A percentile compares a stretch with the other conserved stretches of the same genome.
Conservation (phyloP, 345 rosid genomes). For the Eucalyptus erythrocorys region DNA sequence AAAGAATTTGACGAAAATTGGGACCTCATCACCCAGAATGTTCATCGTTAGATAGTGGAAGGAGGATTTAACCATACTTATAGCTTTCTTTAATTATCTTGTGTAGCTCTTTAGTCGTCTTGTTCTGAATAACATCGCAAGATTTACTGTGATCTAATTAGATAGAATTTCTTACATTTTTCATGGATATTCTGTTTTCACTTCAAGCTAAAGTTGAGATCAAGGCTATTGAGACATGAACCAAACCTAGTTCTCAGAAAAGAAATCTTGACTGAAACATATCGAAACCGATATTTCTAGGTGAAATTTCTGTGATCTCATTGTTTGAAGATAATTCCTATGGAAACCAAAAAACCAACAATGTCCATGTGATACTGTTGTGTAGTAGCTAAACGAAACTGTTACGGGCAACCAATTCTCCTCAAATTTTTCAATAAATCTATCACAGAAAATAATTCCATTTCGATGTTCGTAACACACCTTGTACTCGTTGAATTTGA, state of each 20-base stretch:
- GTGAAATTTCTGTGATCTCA: no score
- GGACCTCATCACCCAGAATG: background rate
- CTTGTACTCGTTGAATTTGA: conserved; percentile 14
- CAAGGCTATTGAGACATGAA: background rate
- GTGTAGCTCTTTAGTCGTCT: background rate
- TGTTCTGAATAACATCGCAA: background rate
- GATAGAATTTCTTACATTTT: background rate
- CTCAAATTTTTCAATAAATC: background rate
- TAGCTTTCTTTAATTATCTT: background rate
- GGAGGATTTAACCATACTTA: background rate
- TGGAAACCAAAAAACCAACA: no score
- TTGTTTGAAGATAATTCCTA: no score
- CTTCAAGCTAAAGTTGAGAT: background rate
- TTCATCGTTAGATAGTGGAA: background rate
- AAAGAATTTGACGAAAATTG: background rate
- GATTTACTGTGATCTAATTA: background rate
- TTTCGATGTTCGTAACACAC: background rate
- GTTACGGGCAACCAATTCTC: no score
- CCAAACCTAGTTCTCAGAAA: background rate
- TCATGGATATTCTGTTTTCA: background rate
- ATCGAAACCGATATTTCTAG: no score
- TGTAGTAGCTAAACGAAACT: background rate
- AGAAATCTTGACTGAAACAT: background rate
- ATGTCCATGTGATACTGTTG: no score
- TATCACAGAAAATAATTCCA: background rate